A percentile compares a stretch with the other conserved stretches of the same genome.
phyloP scores from a whole-genome alignment of 179 eudicot genomes.

The Beta lomatogona region DNA sequence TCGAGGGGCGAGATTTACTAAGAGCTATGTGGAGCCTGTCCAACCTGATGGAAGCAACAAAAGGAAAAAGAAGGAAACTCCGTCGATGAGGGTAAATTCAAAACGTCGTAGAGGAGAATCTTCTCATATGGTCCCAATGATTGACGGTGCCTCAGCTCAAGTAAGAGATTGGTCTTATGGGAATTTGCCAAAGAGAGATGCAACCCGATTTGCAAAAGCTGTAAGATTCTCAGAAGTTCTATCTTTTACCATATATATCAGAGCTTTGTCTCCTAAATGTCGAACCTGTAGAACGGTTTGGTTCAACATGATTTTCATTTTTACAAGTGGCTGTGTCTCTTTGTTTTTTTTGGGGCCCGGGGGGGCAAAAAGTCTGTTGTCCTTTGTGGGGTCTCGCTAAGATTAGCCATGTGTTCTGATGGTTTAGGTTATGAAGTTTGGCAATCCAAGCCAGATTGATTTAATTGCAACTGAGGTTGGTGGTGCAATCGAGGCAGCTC shows the following conservation, averaged over 20 bases:
- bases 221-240: slow-evolving; percentile 42
- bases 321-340: background rate
- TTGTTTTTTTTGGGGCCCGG: background rate
- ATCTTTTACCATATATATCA: too few species aligned
- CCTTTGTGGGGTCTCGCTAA: background rate
- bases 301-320: background rate
- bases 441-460: slow-evolving; percentile 82
- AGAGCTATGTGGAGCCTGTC: slow-evolving; percentile 77
- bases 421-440: slow-evolving; percentile 91
- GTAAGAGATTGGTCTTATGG: slow-evolving; percentile 97
- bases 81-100: slow-evolving; percentile 47
- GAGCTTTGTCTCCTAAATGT: too few species aligned
- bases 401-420: slow-evolving; percentile 17
- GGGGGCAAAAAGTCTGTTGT: background rate
- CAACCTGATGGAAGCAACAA: slow-evolving; percentile 67
- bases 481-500: slow-evolving; percentile 88
- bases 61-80: slow-evolving; percentile 80
- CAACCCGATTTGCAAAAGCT: slow-evolving; percentile 87
- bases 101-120: slow-evolving; percentile 87
- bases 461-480: slow-evolving; percentile 89
- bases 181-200: slow-evolving; percentile 93
- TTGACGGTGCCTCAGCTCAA: slow-evolving; percentile 96
- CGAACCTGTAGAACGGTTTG: background rate
- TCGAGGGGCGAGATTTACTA: slow-evolving; percentile 87
- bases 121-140: slow-evolving; percentile 59